A percentile compares a stretch with the other conserved stretches of the same genome.
Evolutionary conservation across 257 asterid species (phyloP).

Genomic region (Solanum lignicaule): DNA sequence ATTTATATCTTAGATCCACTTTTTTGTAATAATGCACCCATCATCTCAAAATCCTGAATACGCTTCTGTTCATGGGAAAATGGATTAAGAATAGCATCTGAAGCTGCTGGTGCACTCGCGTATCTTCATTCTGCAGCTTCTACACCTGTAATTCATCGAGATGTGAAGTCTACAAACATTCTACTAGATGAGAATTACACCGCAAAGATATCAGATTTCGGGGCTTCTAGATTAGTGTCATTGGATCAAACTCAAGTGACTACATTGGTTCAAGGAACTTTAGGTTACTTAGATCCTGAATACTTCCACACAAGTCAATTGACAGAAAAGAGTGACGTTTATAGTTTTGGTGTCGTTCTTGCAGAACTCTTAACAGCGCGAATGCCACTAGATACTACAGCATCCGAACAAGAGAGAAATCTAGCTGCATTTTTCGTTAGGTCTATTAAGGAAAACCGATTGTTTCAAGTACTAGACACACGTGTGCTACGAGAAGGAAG

Average conservation of each 20-base stretch:
- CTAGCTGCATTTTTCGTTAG: background rate
- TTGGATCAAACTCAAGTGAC: background rate
- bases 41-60: too few species aligned
- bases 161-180: background rate
- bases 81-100: background rate
- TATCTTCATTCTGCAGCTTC: slow-evolving; percentile 8
- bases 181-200: background rate
- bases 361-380: background rate
- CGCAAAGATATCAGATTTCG: background rate
- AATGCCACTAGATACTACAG: background rate
- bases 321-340: background rate
- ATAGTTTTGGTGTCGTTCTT: background rate
- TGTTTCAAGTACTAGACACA: background rate
- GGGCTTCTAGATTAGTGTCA: background rate
- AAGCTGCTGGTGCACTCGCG: slow-evolving; percentile 1
- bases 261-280: background rate
- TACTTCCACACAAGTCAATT: background rate
- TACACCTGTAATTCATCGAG: background rate
- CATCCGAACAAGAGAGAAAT: background rate
- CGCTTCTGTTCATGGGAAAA: background rate
- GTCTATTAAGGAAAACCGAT: background rate
- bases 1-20: too few species aligned
- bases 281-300: background rate
- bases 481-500: background rate
- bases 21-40: too few species aligned